Evolutionary conservation across 2,329 filamentous ascomycete species (phyloP), one percentile per base, ranked within the genome.

Genomic region (Microsporum audouinii): DNA sequence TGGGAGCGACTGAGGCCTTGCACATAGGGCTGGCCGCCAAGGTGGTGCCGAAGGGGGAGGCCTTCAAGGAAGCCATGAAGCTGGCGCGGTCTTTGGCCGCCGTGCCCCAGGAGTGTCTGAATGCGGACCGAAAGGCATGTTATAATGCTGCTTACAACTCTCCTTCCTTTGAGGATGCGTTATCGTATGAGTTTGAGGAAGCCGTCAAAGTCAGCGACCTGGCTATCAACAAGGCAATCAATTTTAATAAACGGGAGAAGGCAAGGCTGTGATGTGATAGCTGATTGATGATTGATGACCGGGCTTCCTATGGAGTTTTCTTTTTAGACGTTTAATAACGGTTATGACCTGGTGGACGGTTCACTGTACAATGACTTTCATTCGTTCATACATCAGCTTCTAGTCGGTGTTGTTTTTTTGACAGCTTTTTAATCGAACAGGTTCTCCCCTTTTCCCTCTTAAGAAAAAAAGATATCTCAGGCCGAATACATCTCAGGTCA

Each of bases 41-140:
- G 0, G 75, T 83, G 0, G 80, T 83, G 1, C 72, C 75, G 0
- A 78, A 78, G 62, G 81, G 80, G 0, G 74, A 76, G 62, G 77
- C 77, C 2, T 61, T 80, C n/a, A 73, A 77, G 5, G 79, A 80
- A 64, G 80, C 81, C 0, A 72, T 72, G 45, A 71, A 71, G 39
- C 71, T 84, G 58, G 81, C 81, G 2, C 69, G 70, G 58, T 70
- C 77, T 63, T 62, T 84, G 38, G 63, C 81, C 2, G 64, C 66
- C 2, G 83, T 83, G 56, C 81, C 81, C 1, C 77, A 82, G 64
- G 66, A 68, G 3, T 82, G 80, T 65, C 77, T 84, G 76, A 81
- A 79, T 58, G 69, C 68, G 1, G 81, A 84, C 66, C 72, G 80
- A 2, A 67, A 65, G 2, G 78, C 72, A 7, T 76, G 74, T 39